These are phyloP conservation scores for Biscogniauxia mediterranea DNA, from an alignment of 2,329 filamentous ascomycete species.

Conservation along the genomic window DNA sequence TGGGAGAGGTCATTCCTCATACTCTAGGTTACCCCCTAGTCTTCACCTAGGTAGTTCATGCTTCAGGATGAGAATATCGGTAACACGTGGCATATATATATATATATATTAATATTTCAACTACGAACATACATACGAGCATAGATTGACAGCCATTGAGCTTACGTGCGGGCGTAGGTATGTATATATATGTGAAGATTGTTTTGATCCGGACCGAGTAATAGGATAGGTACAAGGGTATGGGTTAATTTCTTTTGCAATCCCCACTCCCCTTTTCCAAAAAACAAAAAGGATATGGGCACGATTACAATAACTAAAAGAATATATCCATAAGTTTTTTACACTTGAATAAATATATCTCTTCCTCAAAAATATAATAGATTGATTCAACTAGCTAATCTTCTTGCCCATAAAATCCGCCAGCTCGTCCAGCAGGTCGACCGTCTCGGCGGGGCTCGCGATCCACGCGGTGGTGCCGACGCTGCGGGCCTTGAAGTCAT, in stretches of 20 bases:
- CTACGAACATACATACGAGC: background rate
- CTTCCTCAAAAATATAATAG: no score
- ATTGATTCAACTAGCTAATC: slow-evolving; percentile 23
- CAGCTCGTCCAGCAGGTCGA: slow-evolving; percentile 84
- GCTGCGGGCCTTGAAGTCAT: slow-evolving; percentile 92
- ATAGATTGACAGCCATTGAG: background rate
- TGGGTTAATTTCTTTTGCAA: no score
- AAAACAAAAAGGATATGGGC: background rate
- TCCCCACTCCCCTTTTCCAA: background rate
- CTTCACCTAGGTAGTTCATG: no score
- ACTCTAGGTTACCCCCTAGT: no score
- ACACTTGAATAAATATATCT: no score
- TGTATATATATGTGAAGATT: background rate
- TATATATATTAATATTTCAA: background rate
- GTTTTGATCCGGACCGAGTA: background rate
- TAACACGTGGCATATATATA: background rate
- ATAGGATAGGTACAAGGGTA: background rate
- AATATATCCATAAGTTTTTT: background rate
- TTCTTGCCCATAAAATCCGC: slow-evolving; percentile 54
- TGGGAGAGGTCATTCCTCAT: no score
- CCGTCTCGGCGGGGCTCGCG: slow-evolving; percentile 86
- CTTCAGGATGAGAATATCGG: no score
- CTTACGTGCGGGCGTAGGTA: background rate
- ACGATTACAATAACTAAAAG: background rate
- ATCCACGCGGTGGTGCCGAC: slow-evolving; percentile 98